Evolutionary conservation across 1,284 basidiomycete genomes (phyloP), one percentile per base, ranked within the genome.

Genomic region (Apiotrichum sp.): DNA sequence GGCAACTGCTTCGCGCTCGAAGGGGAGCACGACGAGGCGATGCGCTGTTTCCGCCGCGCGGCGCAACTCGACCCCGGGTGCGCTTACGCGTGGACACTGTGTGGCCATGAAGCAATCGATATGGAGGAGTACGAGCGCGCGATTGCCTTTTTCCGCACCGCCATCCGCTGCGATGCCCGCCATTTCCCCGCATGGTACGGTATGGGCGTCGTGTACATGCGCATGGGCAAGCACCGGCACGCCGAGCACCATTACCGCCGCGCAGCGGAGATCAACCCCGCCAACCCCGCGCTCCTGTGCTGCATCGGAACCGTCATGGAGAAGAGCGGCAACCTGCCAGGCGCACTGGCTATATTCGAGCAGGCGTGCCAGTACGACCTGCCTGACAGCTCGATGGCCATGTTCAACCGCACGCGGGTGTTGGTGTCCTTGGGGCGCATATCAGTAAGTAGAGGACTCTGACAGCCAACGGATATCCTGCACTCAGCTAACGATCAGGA

Each of bases 151-250:
- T 97, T 93, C 75, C 85, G 93, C 71, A 85, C 84, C 52, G 92
- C 93, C 42, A 81, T 97, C 72, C 83, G 88, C 73, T 85, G 86
- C 54, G 90, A 96, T 80, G 78, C 83, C 68, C 84, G 89, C 73
- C 90, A 93, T 75, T 97, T 96, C 76, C 93, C 93, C 78, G 93
- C 93, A 53, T 97, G 93, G 92, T 97, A 96, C 77, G 93, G 93
- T n/a, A 80, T 97, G 64, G 93, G 93, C 53, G 87, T 88, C 49
- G 93, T 91, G 70, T 97, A 95, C 80, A 80, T 93, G 72, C 83
- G 88, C 65, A 88, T 87, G 81, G 93, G 88, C 77, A 93, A 93
- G 79, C 79, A 88, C 62, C 84, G 87, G 52, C 80, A 93, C 59
- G 92, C 93, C 40, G 90, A 96, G 73, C 96, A 93, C 78, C 92